Conservation (phyloP, 495 filamentous ascomycete genomes). For the Daldinia bambusicola region DNA sequence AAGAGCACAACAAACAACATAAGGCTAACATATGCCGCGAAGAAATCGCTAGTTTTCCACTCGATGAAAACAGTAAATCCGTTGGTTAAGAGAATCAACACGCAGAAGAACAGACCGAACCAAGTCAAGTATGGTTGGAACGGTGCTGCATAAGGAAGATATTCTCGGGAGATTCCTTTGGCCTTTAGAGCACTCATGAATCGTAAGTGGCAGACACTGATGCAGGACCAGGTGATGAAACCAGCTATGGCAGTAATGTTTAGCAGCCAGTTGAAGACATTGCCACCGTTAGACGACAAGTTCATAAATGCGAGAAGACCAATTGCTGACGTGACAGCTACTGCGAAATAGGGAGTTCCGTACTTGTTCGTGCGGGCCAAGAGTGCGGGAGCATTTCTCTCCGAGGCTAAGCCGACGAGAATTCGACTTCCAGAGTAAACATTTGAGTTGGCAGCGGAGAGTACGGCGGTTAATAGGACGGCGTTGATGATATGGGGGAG, state of each 20-base stretch:
- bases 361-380: conserved; percentile 50
- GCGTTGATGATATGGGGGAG: conserved; percentile 78
- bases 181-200: conserved; percentile 69
- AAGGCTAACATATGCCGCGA: conserved; percentile 69
- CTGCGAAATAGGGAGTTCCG: conserved; percentile 58
- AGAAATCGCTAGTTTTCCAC: conserved; percentile 68
- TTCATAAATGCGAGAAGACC: conserved; percentile 68
- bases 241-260: conserved; percentile 74
- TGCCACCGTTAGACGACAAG: conserved; percentile 55
- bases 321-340: conserved; percentile 54
- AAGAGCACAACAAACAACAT: conserved; percentile 70
- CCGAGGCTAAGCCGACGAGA: conserved; percentile 69
- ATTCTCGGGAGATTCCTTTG: conserved; percentile 63
- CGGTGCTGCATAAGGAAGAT: conserved; percentile 67
- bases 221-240: conserved; percentile 72
- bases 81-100: conserved; percentile 73
- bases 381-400: conserved; percentile 67
- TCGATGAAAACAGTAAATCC: conserved; percentile 74
- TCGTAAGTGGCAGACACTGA: conserved; percentile 67
- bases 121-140: conserved; percentile 68
- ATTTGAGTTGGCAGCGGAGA: conserved; percentile 65
- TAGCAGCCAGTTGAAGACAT: conserved; percentile 67
- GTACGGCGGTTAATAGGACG: conserved; percentile 71
- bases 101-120: conserved; percentile 71
- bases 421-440: conserved; percentile 72